Conservation (phyloP, 345 rosid species). For the Moricandia arvensis region DNA sequence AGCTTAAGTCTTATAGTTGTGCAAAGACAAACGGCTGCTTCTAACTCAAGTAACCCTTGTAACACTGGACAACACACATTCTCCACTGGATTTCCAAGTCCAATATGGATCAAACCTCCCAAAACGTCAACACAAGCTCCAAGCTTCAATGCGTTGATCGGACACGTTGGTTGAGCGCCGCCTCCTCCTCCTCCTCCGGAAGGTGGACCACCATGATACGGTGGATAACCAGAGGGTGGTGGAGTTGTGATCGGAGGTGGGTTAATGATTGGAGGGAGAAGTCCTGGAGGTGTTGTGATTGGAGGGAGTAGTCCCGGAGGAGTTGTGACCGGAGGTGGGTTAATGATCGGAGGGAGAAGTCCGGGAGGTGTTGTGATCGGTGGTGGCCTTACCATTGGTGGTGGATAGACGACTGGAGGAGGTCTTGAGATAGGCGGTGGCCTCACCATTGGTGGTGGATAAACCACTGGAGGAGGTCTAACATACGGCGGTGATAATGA, state of each 20-base stretch:
- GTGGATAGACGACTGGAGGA: slow-evolving; percentile 46
- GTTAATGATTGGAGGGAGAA: slow-evolving; percentile 44
- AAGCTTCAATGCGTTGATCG: slow-evolving; percentile 62
- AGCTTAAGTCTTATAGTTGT: slow-evolving; percentile 70
- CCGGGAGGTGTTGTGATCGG: slow-evolving; percentile 36
- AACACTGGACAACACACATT: slow-evolving; percentile 73
- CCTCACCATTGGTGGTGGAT: slow-evolving; percentile 42
- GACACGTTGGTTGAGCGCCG: slow-evolving; percentile 49
- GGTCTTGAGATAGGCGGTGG: slow-evolving; percentile 38
- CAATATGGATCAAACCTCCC: slow-evolving; percentile 72
- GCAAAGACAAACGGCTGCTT: slow-evolving; percentile 80
- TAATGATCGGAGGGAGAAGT: slow-evolving; percentile 36
- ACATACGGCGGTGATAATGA: slow-evolving; percentile 43
- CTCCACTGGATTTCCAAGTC: slow-evolving; percentile 66
- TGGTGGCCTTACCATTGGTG: slow-evolving; percentile 43
- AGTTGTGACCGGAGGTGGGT: slow-evolving; percentile 40
- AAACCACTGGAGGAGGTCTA: slow-evolving; percentile 43
- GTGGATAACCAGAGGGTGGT: slow-evolving; percentile 55
- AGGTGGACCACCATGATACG: slow-evolving; percentile 43
- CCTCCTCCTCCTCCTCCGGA: slow-evolving; percentile 46
- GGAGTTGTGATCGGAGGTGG: slow-evolving; percentile 43
- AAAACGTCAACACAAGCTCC: slow-evolving; percentile 68
- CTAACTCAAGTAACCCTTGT: slow-evolving; percentile 58
- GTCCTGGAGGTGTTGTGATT: slow-evolving; percentile 29
- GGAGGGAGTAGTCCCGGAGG: slow-evolving; percentile 42